Evolutionary conservation across 2,329 filamentous ascomycete species (phyloP).

Genomic region (Penicillium hordei): DNA sequence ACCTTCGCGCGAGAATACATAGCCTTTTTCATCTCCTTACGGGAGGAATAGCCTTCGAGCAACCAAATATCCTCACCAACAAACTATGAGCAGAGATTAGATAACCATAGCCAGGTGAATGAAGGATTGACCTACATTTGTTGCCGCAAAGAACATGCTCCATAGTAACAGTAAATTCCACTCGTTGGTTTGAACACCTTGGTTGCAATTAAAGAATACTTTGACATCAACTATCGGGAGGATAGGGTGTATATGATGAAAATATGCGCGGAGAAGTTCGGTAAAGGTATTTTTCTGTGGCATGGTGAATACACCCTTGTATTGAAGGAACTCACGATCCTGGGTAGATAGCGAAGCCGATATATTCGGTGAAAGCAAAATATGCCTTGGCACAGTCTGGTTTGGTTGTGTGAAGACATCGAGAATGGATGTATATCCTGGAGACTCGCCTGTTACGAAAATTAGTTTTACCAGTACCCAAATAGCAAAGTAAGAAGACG

Average conservation of each 20-base stretch:
- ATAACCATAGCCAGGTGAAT: not conserved
- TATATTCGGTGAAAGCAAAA: slow-evolving; percentile 20
- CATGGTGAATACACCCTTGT: slow-evolving; percentile 38
- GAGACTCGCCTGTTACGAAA: slow-evolving; percentile 2
- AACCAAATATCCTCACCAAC: not conserved
- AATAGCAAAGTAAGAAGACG: not conserved
- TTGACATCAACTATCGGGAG: slow-evolving; percentile 36
- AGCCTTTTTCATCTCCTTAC: slow-evolving; percentile 38
- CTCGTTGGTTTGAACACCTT: slow-evolving; percentile 22
- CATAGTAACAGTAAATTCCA: slow-evolving; percentile 44
- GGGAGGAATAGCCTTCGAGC: slow-evolving; percentile 33
- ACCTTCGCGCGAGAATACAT: slow-evolving; percentile 43
- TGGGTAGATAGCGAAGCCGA: slow-evolving; percentile 15
- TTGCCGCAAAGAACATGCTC: slow-evolving; percentile 42
- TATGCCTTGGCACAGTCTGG: slow-evolving; percentile 21
- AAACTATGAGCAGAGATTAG: slow-evolving; percentile 12
- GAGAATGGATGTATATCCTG: not conserved
- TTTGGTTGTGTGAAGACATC: slow-evolving; percentile 19
- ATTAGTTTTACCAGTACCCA: slow-evolving; percentile 8
- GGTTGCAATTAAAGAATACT: slow-evolving; percentile 29
- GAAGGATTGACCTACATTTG: slow-evolving; percentile 26
- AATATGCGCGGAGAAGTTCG: slow-evolving; percentile 37
- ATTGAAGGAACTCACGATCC: slow-evolving; percentile 27
- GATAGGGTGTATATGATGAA: slow-evolving; percentile 24
- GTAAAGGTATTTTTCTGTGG: slow-evolving; percentile 32